Percentiles rank a stretch among this genome's conserved stretches.
Evolutionary conservation across 2,329 filamentous ascomycete genomes (phyloP).

Genomic region (Phialemoniopsis sp.): DNA sequence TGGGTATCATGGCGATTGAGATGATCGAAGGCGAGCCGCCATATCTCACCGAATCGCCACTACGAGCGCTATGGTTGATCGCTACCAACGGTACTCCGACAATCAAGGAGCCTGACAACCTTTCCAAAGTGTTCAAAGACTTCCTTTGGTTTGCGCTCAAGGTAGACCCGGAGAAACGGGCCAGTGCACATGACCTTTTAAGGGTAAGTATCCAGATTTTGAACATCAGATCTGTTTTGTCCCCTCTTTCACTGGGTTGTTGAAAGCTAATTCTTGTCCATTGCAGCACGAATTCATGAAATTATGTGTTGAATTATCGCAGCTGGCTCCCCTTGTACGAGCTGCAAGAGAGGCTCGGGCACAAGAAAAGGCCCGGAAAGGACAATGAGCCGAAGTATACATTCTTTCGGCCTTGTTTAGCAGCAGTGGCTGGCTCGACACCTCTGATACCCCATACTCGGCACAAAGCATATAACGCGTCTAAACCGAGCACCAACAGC

Average conservation of each 20-base stretch:
- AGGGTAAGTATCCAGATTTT: conserved; percentile 58
- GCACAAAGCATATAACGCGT: too few species aligned
- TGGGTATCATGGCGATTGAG: conserved; percentile 99
- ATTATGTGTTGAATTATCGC: conserved; percentile 66
- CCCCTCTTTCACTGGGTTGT: conserved; percentile 1
- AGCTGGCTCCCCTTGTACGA: conserved; percentile 81
- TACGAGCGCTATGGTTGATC: conserved; percentile 91
- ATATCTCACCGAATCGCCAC: conserved; percentile 90
- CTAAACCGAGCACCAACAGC: too few species aligned
- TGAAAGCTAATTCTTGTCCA: neutral
- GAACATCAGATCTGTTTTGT: conserved; percentile 12
- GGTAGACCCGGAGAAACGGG: conserved; percentile 95
- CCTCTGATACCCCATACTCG: too few species aligned
- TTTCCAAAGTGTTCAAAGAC: conserved; percentile 80
- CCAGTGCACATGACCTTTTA: conserved; percentile 88
- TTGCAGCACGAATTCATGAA: conserved; percentile 79
- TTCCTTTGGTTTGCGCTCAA: conserved; percentile 91
- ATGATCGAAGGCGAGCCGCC: conserved; percentile 99
- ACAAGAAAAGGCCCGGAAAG: conserved; percentile 77
- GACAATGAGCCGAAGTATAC: conserved; percentile 21
- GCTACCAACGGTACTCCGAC: conserved; percentile 93
- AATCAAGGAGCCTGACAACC: conserved; percentile 86
- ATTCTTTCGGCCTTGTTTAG: too few species aligned
- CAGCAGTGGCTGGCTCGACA: too few species aligned
- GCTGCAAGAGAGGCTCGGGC: conserved; percentile 81